Base-by-base conservation (phyloP, 2,329 filamentous ascomycete genomes). In the Bisporella sp. region DNA sequence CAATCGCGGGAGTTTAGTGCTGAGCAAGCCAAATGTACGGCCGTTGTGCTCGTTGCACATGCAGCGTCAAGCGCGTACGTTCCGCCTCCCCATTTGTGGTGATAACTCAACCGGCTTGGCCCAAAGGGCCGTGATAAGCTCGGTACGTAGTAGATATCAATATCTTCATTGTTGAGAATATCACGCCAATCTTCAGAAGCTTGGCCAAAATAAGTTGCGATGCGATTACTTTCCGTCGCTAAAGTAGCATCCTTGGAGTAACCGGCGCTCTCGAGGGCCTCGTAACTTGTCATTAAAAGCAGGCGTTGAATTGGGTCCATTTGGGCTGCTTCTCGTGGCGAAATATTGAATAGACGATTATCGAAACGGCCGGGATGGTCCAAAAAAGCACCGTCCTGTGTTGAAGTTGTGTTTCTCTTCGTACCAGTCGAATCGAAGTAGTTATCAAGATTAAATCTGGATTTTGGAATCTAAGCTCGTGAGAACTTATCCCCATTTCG, bases 291-390 rank as follows among this genome's bases (percentile, higher is more conserved):
- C 6, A 83, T 80, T 28, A 93, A 70, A 3, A 85, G 84, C 57
- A 91, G 74, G 59, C 88, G 78, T 65, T 89, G 87, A 78, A 88
- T 88, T 0, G 88, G 88, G 64, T 92, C 87, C 1, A 85, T 89
- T 63, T 90, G 85, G 47, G 81, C 78, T 31, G 87, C 88, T 68
- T 92, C 87, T 58, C 85, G 81, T 5, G 87, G 86, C 37, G 86
- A 90, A 83, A 92, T 90, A 68, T 89, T 89, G 77, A 92, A 92
- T 70, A 92, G 91, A 1, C 83, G 75, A 13, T 85, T 82, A 60
- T 92, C 87, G 62, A 92, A 92, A 45, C 85, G 73, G 49, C 85
- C 85, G 0, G 87, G 86, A 54, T 89, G 78, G 54, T 89, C 81
- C 35, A 60, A 77, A 71, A 73, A 90, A 70, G 84, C 88, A n/a